Conservation (phyloP, 2,329 filamentous ascomycete genomes). For the Verticillium klebahnii region DNA sequence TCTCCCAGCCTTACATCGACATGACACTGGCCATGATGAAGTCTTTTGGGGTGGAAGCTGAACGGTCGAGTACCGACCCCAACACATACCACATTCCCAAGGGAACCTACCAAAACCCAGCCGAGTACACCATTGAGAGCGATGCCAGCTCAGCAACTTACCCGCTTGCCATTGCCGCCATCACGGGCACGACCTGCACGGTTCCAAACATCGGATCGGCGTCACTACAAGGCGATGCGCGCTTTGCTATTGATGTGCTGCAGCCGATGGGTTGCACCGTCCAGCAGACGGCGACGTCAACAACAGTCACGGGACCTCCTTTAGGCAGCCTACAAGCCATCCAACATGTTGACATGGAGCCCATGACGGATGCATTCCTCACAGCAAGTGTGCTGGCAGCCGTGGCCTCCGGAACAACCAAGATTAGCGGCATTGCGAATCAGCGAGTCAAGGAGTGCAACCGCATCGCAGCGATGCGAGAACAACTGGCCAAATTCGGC, state of each 20-base stretch:
- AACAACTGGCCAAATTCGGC: slow-evolving; percentile 90
- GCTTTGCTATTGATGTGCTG: slow-evolving; percentile 87
- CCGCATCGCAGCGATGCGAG: slow-evolving; percentile 90
- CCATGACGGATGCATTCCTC: slow-evolving; percentile 98
- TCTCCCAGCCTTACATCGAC: slow-evolving; percentile 95
- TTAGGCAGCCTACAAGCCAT: slow-evolving; percentile 70
- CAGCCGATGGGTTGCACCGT: slow-evolving; percentile 92
- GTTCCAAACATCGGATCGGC: slow-evolving; percentile 92
- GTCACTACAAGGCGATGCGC: slow-evolving; percentile 90
- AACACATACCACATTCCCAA: slow-evolving; percentile 94
- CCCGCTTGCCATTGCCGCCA: slow-evolving; percentile 87
- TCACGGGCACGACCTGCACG: slow-evolving; percentile 92
- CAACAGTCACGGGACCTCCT: slow-evolving; percentile 86
- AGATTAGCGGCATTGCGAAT: slow-evolving; percentile 92
- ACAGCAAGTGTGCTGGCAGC: slow-evolving; percentile 91
- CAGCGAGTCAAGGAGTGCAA: slow-evolving; percentile 98
- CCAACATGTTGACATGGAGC: slow-evolving; percentile 90
- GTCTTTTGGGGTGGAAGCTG: slow-evolving; percentile 79
- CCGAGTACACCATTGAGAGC: slow-evolving; percentile 87
- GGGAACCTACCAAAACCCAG: slow-evolving; percentile 76
- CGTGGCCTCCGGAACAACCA: slow-evolving; percentile 76
- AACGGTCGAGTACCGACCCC: slow-evolving; percentile 69
- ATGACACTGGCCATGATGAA: slow-evolving; percentile 99
- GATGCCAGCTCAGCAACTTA: slow-evolving; percentile 98
- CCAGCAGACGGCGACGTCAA: slow-evolving; percentile 77